These are phyloP conservation scores for Penicillium pancosmium DNA, from an alignment of 495 filamentous ascomycete species.

Conservation along the genomic window DNA sequence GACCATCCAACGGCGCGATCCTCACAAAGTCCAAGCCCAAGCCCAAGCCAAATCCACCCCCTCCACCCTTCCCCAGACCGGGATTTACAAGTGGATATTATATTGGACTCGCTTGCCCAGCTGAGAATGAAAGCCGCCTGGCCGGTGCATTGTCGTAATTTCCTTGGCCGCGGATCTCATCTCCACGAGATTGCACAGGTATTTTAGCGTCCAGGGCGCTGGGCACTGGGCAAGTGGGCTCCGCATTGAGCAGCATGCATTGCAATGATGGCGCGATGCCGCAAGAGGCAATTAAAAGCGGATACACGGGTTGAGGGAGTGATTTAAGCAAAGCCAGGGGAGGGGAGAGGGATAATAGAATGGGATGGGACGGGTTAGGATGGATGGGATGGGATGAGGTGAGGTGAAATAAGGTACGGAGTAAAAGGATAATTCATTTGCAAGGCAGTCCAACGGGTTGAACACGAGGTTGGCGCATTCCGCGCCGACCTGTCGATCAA, in stretches of 20 bases:
- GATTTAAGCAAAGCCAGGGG: neutral
- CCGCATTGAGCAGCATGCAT: slow-evolving; percentile 4
- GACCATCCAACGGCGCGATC: neutral
- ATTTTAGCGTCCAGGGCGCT: neutral
- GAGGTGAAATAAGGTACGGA: neutral
- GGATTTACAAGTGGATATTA: slow-evolving; percentile 2
- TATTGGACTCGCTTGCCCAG: neutral
- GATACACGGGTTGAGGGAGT: slow-evolving; percentile 9
- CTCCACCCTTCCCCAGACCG: slow-evolving; percentile 2
- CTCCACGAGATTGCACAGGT: slow-evolving; percentile 7
- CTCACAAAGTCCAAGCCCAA: neutral
- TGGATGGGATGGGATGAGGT: neutral
- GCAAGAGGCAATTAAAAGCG: slow-evolving; percentile 4
- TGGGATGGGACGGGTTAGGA: neutral
- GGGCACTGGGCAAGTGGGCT: neutral
- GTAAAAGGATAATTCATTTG: neutral
- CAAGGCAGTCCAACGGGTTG: neutral
- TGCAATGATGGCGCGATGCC: slow-evolving; percentile 11
- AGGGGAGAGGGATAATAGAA: neutral
- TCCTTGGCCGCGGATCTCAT: slow-evolving; percentile 2
- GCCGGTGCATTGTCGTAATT: neutral
- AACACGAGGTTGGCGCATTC: slow-evolving; percentile 12
- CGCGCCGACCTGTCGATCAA: neutral
- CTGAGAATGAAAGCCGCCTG: slow-evolving; percentile 1
- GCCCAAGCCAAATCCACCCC: neutral